Evolutionary conservation across 176 grass and related monocot genomes (phyloP), one percentile per base, ranked within the genome.

Genomic region (Otatea glauca): DNA sequence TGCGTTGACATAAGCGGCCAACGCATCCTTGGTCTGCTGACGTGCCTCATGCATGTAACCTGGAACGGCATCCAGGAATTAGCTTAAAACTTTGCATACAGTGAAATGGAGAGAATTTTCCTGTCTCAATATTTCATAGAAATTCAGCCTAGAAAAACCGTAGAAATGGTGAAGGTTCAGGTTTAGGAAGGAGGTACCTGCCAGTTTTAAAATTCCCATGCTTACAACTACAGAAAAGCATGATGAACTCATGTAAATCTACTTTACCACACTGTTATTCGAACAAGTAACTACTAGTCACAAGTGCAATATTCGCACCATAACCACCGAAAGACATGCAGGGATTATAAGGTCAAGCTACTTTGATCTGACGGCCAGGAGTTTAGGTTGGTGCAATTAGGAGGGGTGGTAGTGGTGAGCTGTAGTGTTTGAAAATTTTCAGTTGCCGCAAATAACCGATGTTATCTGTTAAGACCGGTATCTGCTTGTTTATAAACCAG

Each of bases 11-110:
- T 94, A 98, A 29, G 83, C 83, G 3, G 86, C 89, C 59, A 98
- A 54, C 20, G 91, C 96, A 2, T 89, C 76, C 2, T 81, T 84
- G 16, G 75, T 54, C 45, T 86, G 72, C 0, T 84, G 71, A 58
- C 69, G 88, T 4, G 75, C 75, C 78, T 99, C 86, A 18, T 87
- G 86, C 73, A 96, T 99, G 54, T 70, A 78, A 60, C 96, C 96
- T 96, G 79, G 47, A 55, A 67, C 23, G 50, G 29, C 17, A 72
- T 9, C 17, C 9, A 60, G 3, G 24, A 17, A 68, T 66, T 45
- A 16, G 17, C 55, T 59, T 59, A 23, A 1, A 17, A 41, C 18
- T 47, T 74, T n/a, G 20, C 7, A 23, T 21, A 2, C 0, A 17
- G 6, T 29, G 27, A 6, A 63, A 63, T 23, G 4, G 58, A 59